Evolutionary conservation across 2,329 filamentous ascomycete species (phyloP).

Genomic region (Exophiala oligosperma): DNA sequence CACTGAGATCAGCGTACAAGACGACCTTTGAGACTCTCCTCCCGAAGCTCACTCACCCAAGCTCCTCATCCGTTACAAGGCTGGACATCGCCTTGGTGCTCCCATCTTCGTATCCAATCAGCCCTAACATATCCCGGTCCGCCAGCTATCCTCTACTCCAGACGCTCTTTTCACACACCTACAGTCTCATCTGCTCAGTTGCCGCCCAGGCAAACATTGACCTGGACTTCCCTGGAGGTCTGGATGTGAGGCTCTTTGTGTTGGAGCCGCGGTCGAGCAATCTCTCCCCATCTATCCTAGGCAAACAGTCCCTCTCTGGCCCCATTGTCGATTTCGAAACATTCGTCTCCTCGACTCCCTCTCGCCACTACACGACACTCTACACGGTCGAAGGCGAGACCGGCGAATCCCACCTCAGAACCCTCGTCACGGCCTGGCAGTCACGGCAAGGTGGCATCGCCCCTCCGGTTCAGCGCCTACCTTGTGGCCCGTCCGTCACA

Average conservation of each 20-base stretch:
- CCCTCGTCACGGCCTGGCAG: slow-evolving; percentile 28
- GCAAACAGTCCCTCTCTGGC: slow-evolving; percentile 35
- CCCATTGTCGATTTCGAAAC: slow-evolving; percentile 52
- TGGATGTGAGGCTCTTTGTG: slow-evolving; percentile 75
- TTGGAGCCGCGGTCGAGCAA: slow-evolving; percentile 43
- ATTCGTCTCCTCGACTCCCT: slow-evolving; percentile 40
- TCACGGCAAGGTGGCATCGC: slow-evolving; percentile 8
- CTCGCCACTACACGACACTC: slow-evolving; percentile 26
- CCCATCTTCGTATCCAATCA: slow-evolving; percentile 13
- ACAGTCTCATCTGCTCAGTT: slow-evolving; percentile 73
- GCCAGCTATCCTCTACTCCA: slow-evolving; percentile 46
- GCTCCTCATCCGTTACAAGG: slow-evolving; percentile 6
- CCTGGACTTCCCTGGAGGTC: slow-evolving; percentile 65
- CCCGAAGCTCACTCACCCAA: slow-evolving; percentile 16
- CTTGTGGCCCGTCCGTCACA: slow-evolving; percentile 19
- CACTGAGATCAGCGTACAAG: slow-evolving; percentile 22
- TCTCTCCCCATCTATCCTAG: slow-evolving; percentile 1
- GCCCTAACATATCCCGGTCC: slow-evolving; percentile 16
- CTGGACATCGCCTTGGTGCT: slow-evolving; percentile 23
- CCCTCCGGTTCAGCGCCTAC: slow-evolving; percentile 18
- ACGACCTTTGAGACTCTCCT: slow-evolving; percentile 23
- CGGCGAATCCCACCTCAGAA: slow-evolving; percentile 45
- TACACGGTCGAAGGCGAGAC: slow-evolving; percentile 38
- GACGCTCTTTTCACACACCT: slow-evolving; percentile 71
- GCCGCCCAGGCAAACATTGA: slow-evolving; percentile 65